phyloP scores from a whole-genome alignment of 192 early-diverging fungal species.

The Umbelopsis ramanniana region DNA sequence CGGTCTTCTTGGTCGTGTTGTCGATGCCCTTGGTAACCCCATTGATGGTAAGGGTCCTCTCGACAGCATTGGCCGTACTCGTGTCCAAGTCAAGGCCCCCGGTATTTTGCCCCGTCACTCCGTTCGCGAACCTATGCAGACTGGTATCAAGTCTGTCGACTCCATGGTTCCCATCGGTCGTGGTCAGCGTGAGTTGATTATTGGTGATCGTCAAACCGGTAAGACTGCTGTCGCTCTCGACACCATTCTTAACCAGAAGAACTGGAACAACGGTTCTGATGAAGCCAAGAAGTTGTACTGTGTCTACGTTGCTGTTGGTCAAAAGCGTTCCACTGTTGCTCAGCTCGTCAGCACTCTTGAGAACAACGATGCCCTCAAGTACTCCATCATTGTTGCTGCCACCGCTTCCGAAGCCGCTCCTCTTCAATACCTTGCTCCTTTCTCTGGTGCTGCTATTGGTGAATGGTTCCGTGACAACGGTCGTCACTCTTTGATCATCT shows the following conservation, averaged over 20 bases:
- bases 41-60: slow-evolving; percentile 99
- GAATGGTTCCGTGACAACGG: slow-evolving; percentile 99
- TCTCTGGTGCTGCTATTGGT: slow-evolving; percentile 98
- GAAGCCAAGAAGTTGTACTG: slow-evolving; percentile 99
- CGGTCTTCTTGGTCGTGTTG: slow-evolving; percentile 92
- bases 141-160: slow-evolving; percentile 99
- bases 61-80: slow-evolving; percentile 79
- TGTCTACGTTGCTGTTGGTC: slow-evolving; percentile 98
- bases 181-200: slow-evolving; percentile 99
- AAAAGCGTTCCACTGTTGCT: slow-evolving; percentile 99
- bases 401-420: slow-evolving; percentile 99
- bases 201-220: slow-evolving; percentile 99
- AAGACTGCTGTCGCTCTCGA: slow-evolving; percentile 99
- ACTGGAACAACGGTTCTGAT: slow-evolving; percentile 93
- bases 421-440: slow-evolving; percentile 97
- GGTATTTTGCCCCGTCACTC: slow-evolving; percentile 99
- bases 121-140: slow-evolving; percentile 99
- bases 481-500: slow-evolving; percentile 98
- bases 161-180: slow-evolving; percentile 99
- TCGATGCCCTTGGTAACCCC: slow-evolving; percentile 98
- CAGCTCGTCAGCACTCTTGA: slow-evolving; percentile 99
- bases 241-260: slow-evolving; percentile 99
- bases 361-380: slow-evolving; percentile 97
- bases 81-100: slow-evolving; percentile 99
- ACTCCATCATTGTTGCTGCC: slow-evolving; percentile 97